Evolutionary conservation across 2,329 filamentous ascomycete species (phyloP), one percentile per base, ranked within the genome.

Genomic region (Beauveria asiatica): DNA sequence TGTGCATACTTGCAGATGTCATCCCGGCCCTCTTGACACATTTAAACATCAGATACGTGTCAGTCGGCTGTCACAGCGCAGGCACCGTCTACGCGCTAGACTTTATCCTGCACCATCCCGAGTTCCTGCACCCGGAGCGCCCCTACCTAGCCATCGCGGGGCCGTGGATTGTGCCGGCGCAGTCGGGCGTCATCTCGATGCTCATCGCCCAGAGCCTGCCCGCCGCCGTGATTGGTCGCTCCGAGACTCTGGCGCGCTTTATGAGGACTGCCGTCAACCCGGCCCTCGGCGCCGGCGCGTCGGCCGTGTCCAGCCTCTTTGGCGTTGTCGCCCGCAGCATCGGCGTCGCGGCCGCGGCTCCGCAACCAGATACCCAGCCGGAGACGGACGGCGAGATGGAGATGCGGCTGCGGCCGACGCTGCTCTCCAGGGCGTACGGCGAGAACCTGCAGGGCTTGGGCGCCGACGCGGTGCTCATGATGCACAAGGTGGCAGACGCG

Each of bases 31-130:
- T 76, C 2, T 65, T 75, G 11, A 30, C 65, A 23, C 72, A 73
- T 54, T 69, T 76, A 7, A 51, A 45, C 21, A 68, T 75, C 41
- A 55, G 49, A 5, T 66, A 72, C 57, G 66, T 72, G 11, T 67
- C 65, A 2, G 16, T 71, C 10, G 68, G 59, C 46, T 65, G 66
- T 46, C 71, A 72, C 27, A 72, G 68, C 60, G 69, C 65, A 60
- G 72, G 70, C 23, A 65, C 67, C 30, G 41, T 73, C 52, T 72
- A 66, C 61, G 69, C 67, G 7, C 64, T 73, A 39, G 68, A 72
- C 61, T 44, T 68, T 19, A n/a, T 70, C 17, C 64, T 72, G 17
- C 67, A 69, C 57, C 66, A 68, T 39, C 69, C 69, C 5, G 59
- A 67, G 52, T 45, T 72, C 33, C 65, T 71, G 25, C 56, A 65